Percentiles rank a stretch among this genome's conserved stretches.
Conservation (phyloP, 495 filamentous ascomycete genomes). For the Clavariopsis aquatica region DNA sequence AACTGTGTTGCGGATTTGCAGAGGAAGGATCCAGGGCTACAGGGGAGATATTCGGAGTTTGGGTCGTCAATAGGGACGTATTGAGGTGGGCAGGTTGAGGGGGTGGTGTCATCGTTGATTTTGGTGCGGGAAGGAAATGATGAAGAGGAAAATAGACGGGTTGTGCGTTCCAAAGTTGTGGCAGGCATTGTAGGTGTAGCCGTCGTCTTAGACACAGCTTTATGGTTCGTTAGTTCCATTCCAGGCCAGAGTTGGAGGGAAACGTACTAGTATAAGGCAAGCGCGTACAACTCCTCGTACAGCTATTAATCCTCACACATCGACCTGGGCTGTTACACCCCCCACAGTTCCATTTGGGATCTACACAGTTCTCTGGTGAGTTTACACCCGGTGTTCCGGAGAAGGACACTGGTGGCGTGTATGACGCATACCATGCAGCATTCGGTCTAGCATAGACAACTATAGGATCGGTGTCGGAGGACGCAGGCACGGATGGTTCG, state of each 20-base stretch:
- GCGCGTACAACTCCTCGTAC: slow-evolving; percentile 16
- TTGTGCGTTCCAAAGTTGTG: no score
- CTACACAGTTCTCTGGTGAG: background rate
- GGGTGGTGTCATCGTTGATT: background rate
- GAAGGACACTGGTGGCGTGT: background rate
- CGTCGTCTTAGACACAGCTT: no score
- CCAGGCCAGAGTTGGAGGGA: no score
- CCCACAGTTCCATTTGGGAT: slow-evolving; percentile 15
- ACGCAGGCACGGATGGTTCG: background rate
- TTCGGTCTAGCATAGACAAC: background rate
- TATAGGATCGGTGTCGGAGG: background rate
- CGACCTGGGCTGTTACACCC: slow-evolving; percentile 16
- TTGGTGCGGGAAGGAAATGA: slow-evolving; percentile 10
- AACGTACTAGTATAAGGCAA: background rate
- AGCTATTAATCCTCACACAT: slow-evolving; percentile 27
- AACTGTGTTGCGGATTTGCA: slow-evolving; percentile 38
- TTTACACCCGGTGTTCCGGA: background rate
- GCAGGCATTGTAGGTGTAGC: no score
- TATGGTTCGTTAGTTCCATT: no score
- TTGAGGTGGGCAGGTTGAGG: background rate
- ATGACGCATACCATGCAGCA: background rate
- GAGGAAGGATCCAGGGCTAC: slow-evolving; percentile 43
- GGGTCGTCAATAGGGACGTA: slow-evolving; percentile 32
- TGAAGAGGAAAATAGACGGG: background rate
- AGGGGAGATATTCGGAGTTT: slow-evolving; percentile 37